Evolutionary conservation across 2,329 filamentous ascomycete species (phyloP).

Genomic region (Scopulariopsis brevicaulis): DNA sequence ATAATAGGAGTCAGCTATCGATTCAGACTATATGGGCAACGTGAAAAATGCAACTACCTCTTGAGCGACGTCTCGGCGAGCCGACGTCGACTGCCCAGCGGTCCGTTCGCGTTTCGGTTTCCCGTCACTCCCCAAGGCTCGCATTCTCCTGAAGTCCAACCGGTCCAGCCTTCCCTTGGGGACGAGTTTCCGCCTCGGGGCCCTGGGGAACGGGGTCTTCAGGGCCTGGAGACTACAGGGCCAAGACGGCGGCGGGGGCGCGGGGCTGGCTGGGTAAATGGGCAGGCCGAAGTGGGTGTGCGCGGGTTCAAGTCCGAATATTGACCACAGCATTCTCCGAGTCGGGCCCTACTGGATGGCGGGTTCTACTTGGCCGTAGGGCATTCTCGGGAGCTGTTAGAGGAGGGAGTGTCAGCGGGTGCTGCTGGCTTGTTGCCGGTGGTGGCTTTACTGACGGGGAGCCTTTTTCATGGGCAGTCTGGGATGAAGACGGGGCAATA

Average conservation of each 20-base stretch:
- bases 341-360: not conserved
- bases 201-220: not conserved
- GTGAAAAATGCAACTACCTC: not conserved
- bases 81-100: constrained; percentile 3
- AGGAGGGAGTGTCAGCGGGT: not conserved
- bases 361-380: not conserved
- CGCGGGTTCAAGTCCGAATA: not conserved
- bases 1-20: not conserved
- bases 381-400: not conserved
- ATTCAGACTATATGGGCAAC: not conserved
- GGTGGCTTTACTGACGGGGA: not conserved
- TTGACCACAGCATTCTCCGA: not conserved
- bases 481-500: not conserved
- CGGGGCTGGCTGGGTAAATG: not conserved
- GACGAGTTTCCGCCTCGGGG: not conserved
- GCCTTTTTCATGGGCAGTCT: not conserved
- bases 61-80: constrained; percentile 1
- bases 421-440: not conserved
- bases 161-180: constrained; percentile 1
- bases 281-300: not conserved
- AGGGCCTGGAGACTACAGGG: not conserved
- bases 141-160: not conserved
- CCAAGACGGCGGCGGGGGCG: no score
- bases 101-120: not conserved
- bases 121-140: not conserved